Conservation (phyloP, 768 basidiomycete species). For the Exsudoporus frostii region DNA sequence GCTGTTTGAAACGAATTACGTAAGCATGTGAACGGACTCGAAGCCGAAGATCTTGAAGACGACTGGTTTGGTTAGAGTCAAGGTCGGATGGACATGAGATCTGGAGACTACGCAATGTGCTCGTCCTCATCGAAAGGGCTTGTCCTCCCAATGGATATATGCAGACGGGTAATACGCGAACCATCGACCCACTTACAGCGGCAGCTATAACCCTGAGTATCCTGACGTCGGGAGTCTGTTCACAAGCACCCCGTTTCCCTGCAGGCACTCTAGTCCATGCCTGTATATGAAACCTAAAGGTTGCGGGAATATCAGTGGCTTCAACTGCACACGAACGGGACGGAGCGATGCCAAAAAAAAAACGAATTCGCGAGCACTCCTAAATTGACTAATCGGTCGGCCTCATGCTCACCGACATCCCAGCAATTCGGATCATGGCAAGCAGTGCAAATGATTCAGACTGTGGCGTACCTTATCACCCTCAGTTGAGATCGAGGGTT, state of each 20-base stretch:
- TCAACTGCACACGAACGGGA: background rate
- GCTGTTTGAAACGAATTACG: conserved; percentile 1
- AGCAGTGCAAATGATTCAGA: conserved; percentile 4
- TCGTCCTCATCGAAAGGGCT: no score
- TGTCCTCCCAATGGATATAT: background rate
- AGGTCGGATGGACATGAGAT: no score
- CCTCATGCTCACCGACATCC: background rate
- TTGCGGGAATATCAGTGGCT: background rate
- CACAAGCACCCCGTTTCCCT: background rate
- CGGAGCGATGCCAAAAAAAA: background rate
- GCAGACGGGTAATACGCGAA: background rate
- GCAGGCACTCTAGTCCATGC: background rate
- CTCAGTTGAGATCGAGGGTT: conserved; percentile 8
- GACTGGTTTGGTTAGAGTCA: no score
- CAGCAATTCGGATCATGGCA: conserved; percentile 8
- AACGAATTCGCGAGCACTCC: background rate
- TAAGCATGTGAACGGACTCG: conserved; percentile 2
- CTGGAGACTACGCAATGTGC: no score
- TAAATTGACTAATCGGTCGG: background rate
- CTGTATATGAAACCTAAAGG: background rate
- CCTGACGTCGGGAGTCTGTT: background rate
- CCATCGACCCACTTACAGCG: background rate
- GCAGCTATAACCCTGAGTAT: background rate
- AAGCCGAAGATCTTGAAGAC: no score
- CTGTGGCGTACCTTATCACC: background rate